Evolutionary conservation across 371 early-diverging fungal species (phyloP).

Genomic region (Dichotomocladium elegans): DNA sequence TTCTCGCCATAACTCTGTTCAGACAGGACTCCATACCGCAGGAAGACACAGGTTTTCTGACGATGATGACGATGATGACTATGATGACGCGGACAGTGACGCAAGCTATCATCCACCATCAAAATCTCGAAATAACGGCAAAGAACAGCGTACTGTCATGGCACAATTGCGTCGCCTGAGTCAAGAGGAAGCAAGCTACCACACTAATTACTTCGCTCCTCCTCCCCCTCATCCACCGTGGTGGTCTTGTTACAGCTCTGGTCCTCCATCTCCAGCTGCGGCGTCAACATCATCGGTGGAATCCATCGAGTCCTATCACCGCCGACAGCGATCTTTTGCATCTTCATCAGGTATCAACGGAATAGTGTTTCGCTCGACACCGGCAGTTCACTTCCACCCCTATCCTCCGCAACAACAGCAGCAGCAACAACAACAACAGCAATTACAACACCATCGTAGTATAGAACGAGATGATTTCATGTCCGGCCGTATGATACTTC

Average conservation of each 20-base stretch:
- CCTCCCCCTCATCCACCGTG: slow-evolving; percentile 2
- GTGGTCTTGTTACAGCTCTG: background rate
- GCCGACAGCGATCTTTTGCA: background rate
- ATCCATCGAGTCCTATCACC: background rate
- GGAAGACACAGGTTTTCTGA: slow-evolving; percentile 1
- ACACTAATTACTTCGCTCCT: slow-evolving; percentile 3
- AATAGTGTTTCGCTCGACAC: slow-evolving; percentile 14
- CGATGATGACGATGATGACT: slow-evolving; percentile 17
- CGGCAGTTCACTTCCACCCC: slow-evolving; percentile 26
- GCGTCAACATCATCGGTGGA: background rate
- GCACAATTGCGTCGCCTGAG: slow-evolving; percentile 82
- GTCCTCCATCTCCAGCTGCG: slow-evolving; percentile 3
- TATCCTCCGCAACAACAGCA: slow-evolving; percentile 14
- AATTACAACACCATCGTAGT: slow-evolving; percentile 1
- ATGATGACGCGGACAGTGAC: slow-evolving; percentile 15
- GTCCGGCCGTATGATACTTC: slow-evolving; percentile 19
- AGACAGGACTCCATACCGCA: background rate
- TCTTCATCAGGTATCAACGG: too few species aligned
- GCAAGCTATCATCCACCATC: slow-evolving; percentile 16
- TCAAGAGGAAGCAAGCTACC: slow-evolving; percentile 64
- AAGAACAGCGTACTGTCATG: slow-evolving; percentile 78
- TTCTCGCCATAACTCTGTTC: slow-evolving; percentile 13
- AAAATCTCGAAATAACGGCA: slow-evolving; percentile 1
- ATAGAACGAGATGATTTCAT: slow-evolving; percentile 13
- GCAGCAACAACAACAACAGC: background rate